Base-by-base conservation (phyloP, 176 grass and related monocot genomes). In the Calamus simplicifolius region DNA sequence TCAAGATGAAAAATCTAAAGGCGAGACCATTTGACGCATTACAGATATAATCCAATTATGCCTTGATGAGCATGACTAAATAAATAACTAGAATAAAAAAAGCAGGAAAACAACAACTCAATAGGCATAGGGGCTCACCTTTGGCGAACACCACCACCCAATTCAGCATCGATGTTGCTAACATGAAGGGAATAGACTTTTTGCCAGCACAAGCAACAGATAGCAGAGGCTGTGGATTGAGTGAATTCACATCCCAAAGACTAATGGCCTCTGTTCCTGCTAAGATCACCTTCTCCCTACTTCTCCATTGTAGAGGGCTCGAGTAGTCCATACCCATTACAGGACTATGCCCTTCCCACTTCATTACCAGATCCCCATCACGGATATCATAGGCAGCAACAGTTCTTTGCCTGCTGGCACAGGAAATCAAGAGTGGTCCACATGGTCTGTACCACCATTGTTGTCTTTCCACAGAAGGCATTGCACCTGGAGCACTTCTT, bases 191-290 rank as follows among this genome's bases (percentile, higher is more conserved):
- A 84, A 73, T 82, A 83, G 56, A 89, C 75, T 27, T 66, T 67
- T 92, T 98, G 50, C 79, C 85, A 57, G 71, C 19, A 63, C 50
- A 80, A 69, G 73, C 61, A 88, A 92, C 79, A 69, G 87, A 88
- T 49, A 92, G 51, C 57, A 98, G 57, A 18, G 93, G 87, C 58
- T 85, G 73, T 50, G 93, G 84, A 59, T 75, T 87, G 63, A 98
- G 69, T 18, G 93, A 89, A 78, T 98, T 92, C 50, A 98, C 93
- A 85, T 98, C 93, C 93, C 93, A 98, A 63, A 98, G 72, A 57
- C 75, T 81, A 67, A 98, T 78, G 54, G 66, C 75, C 7, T 98
- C 87, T 0, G 51, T 92, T 28, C 73, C 87, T 63, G 68, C 69
- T 72, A 98, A 81, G 54, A 98, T 84, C 4, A 92, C 79, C 63